Base-by-base conservation (phyloP, 2,329 filamentous ascomycete genomes). In the Alternaria sp. region DNA sequence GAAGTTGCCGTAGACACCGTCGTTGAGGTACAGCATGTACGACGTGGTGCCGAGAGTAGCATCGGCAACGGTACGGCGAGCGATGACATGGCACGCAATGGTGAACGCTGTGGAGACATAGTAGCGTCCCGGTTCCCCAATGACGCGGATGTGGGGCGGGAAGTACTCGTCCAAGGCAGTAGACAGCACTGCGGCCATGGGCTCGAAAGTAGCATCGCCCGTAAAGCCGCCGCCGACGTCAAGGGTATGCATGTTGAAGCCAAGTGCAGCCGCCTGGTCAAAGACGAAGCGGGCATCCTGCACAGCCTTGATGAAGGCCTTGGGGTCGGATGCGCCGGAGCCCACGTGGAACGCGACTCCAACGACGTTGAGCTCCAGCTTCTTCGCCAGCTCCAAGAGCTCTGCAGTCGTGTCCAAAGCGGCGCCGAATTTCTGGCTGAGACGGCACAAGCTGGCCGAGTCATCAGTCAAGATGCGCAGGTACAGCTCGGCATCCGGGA, bases 321-420 rank as follows among this genome's bases (percentile, higher is more conserved):
- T 84, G n/a, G 96, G 94, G 79, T 99, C 96, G 33, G 94, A 95
- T 12, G 96, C 95, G 26, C 96, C 96, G 4, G 96, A 99, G 65
- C 96, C 96, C 61, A 99, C 94, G 79, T 99, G 96, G 86, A 99
- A 99, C 80, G 94, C 97, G 61, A 98, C 95, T 53, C 96, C 96
- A 15, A 97, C 92, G 28, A 99, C 92, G 72, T 96, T 96, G 71
- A 99, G 89, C 18, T 90, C 90, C 28, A 99, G 86, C 63, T 93
- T 85, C 81, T 90, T 91, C 12, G 96, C 96, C 25, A 97, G 84
- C 66, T 88, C 86, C 55, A 99, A 87, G 53, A 99, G 89, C 64
- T 88, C 86, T 59, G 89, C 87, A 10, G 93, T 94, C 61, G 89
- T 88, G 75, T 97, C 93, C 84, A 97, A 87, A 63, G 93, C 90